phyloP scores from a whole-genome alignment of 2,329 filamentous ascomycete genomes.

The Trichoderma lentiforme region DNA sequence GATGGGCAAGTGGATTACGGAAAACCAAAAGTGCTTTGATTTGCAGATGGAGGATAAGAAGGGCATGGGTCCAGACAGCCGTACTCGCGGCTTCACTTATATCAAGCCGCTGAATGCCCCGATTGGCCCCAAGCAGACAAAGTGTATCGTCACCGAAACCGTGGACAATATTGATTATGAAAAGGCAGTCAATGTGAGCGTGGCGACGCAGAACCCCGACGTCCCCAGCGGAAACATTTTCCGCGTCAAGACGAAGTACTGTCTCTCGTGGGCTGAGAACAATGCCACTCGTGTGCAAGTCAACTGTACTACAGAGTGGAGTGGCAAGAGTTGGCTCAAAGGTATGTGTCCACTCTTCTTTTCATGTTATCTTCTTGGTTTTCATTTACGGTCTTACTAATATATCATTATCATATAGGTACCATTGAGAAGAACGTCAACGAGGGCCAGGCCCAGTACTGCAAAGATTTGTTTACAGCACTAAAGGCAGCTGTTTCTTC shows the following conservation, averaged over 20 bases:
- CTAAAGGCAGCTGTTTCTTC: conserved; percentile 71
- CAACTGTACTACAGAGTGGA: conserved; percentile 92
- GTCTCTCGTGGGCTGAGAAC: conserved; percentile 84
- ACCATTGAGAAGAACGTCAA: conserved; percentile 95
- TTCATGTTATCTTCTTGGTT: neutral
- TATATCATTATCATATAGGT: conserved; percentile 47
- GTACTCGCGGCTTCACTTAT: conserved; percentile 73
- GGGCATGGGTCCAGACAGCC: conserved; percentile 71
- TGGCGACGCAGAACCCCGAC: conserved; percentile 86
- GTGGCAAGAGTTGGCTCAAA: conserved; percentile 96
- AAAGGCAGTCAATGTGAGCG: conserved; percentile 77
- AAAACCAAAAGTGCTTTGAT: conserved; percentile 87
- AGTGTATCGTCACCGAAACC: conserved; percentile 82
- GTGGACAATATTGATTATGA: conserved; percentile 85
- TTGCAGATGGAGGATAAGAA: conserved; percentile 82
- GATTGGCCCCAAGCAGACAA: conserved; percentile 91
- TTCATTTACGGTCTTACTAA: conserved; percentile 29
- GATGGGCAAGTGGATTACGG: conserved; percentile 81
- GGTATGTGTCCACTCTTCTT: conserved; percentile 50
- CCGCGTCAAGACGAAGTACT: conserved; percentile 88
- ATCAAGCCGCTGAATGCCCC: conserved; percentile 83
- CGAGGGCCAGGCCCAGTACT: conserved; percentile 82
- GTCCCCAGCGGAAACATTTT: conserved; percentile 94
- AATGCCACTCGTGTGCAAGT: conserved; percentile 82
- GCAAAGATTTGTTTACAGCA: conserved; percentile 72